A percentile compares a stretch with the other conserved stretches of the same genome.
These are phyloP conservation scores for Physocladia obscura DNA, from an alignment of 192 early-diverging fungal genomes.

Conservation along the genomic window DNA sequence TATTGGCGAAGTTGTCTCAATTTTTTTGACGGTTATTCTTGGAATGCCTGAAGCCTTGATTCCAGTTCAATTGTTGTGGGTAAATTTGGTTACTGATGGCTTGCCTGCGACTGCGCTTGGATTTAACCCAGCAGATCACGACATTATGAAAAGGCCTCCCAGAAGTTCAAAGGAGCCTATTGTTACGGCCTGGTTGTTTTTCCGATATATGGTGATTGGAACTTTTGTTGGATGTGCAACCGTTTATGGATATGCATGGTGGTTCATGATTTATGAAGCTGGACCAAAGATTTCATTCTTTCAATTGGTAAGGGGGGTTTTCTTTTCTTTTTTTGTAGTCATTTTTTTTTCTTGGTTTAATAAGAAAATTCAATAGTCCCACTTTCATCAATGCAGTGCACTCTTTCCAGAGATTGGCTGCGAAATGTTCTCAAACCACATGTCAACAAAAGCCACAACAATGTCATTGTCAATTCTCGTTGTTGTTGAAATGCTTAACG, in stretches of 20 bases:
- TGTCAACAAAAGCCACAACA: constrained; percentile 87
- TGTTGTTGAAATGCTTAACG: constrained; percentile 98
- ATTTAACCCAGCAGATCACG: constrained; percentile 94
- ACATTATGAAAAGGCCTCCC: constrained; percentile 92
- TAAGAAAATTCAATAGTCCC: constrained; percentile 63
- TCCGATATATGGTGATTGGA: constrained; percentile 92
- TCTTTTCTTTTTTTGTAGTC: background rate
- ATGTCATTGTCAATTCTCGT: constrained; percentile 94
- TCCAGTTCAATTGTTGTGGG: constrained; percentile 97
- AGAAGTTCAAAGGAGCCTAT: constrained; percentile 83
- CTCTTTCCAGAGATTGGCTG: constrained; percentile 93
- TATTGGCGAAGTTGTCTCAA: constrained; percentile 97
- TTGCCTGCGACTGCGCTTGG: constrained; percentile 96
- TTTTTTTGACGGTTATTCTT: constrained; percentile 94
- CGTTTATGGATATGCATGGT: constrained; percentile 97
- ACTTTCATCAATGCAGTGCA: constrained; percentile 87
- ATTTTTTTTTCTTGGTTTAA: constrained; percentile 17
- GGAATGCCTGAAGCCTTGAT: constrained; percentile 97
- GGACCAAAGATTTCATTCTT: constrained; percentile 87
- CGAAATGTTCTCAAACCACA: constrained; percentile 78
- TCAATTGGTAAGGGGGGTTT: constrained; percentile 69
- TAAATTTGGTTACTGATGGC: constrained; percentile 97
- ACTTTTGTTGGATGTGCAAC: constrained; percentile 90
- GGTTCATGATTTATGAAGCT: constrained; percentile 90
- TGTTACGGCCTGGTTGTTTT: constrained; percentile 90